A percentile compares a stretch with the other conserved stretches of the same genome.
These are phyloP conservation scores for Phytophthora aleatoria DNA, from an alignment of 352 stramenopile species.

Conservation along the genomic window DNA sequence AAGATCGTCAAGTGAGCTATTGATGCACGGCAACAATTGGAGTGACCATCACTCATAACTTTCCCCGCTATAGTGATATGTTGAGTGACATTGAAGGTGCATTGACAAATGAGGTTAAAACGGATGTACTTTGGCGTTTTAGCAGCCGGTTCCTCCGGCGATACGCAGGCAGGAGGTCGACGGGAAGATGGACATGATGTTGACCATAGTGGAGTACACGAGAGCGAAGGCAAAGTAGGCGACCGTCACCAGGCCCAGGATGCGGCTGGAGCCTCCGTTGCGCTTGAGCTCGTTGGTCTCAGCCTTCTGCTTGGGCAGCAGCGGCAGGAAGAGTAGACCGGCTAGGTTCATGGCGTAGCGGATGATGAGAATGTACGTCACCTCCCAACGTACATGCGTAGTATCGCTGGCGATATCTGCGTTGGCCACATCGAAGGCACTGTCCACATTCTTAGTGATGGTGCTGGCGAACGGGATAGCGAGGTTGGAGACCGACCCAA, in stretches of 20 bases:
- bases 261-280: constrained; percentile 44
- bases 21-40: background rate
- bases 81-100: constrained; percentile 24
- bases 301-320: constrained; percentile 57
- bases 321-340: constrained; percentile 36
- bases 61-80: constrained; percentile 3
- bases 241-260: constrained; percentile 42
- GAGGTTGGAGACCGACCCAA: constrained; percentile 50
- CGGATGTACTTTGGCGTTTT: constrained; percentile 2
- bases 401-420: constrained; percentile 44
- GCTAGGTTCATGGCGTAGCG: constrained; percentile 42
- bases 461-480: constrained; percentile 42
- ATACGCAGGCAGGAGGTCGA: constrained; percentile 37
- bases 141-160: constrained; percentile 38
- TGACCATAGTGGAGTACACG: constrained; percentile 36
- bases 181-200: constrained; percentile 42
- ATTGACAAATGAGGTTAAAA: background rate
- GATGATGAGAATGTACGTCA: constrained; percentile 52
- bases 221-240: constrained; percentile 41
- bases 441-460: constrained; percentile 47
- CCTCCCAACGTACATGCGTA: constrained; percentile 39
- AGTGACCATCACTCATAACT: constrained; percentile 15
- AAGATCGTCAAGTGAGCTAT: constrained; percentile 22
- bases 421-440: constrained; percentile 46
- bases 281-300: constrained; percentile 45